A percentile compares a stretch with the other conserved stretches of the same genome.
Evolutionary conservation across 257 asterid genomes (phyloP).

Genomic region (Datura wrightii): DNA sequence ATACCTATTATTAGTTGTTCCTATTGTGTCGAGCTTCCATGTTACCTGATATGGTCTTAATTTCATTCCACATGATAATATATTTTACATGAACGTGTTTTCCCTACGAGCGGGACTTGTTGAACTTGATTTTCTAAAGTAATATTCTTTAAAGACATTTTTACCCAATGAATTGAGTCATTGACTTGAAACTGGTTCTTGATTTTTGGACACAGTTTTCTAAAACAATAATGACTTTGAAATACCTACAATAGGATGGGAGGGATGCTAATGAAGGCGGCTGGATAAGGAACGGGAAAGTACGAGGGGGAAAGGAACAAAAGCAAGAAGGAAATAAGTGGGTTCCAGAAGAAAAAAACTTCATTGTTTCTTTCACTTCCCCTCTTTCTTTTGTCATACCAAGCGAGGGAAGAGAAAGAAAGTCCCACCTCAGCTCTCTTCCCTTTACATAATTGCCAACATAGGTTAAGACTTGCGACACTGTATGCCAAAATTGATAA

Average conservation of each 20-base stretch:
- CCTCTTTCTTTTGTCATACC: conserved; percentile 15
- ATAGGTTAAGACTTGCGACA: not conserved
- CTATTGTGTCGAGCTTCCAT: too few relatives aligned
- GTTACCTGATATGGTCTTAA: too few relatives aligned
- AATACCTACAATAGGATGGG: not conserved
- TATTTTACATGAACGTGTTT: too few relatives aligned
- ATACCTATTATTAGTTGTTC: too few relatives aligned
- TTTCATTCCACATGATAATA: too few relatives aligned
- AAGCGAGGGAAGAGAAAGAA: conserved; percentile 2
- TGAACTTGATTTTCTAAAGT: too few relatives aligned
- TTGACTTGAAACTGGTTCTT: too few relatives aligned
- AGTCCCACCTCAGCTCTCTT: not conserved
- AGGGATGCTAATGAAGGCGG: not conserved
- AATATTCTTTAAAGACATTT: too few relatives aligned
- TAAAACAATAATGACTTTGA: too few relatives aligned
- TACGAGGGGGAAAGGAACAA: not conserved
- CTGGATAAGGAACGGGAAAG: conserved; percentile 7
- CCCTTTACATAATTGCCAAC: not conserved
- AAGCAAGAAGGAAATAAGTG: conserved; percentile 8
- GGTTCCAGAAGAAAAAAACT: not conserved
- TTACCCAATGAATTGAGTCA: too few relatives aligned
- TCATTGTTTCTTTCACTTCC: not conserved
- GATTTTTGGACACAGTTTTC: too few relatives aligned
- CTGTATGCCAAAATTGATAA: not conserved
- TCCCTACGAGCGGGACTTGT: too few relatives aligned